Evolutionary conservation across 2,329 filamentous ascomycete species (phyloP), one percentile per base, ranked within the genome.

Genomic region (Claviceps sp.): DNA sequence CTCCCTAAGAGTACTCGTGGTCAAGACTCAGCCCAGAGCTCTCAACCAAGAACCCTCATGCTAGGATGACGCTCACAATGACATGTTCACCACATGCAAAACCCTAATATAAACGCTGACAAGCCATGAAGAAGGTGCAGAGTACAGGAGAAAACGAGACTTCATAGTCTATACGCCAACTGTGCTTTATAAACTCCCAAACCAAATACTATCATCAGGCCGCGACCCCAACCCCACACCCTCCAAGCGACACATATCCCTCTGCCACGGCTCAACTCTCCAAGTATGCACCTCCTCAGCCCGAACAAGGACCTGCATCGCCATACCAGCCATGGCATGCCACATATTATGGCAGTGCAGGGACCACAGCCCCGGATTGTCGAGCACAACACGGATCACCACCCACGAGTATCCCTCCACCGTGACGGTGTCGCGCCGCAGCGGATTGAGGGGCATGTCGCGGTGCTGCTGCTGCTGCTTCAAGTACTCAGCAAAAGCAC

Each of bases 261-360:
- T 57, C 34, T 62, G 58, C 4, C 57, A 52, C 1, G 58, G 52
- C 1, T 53, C 52, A 2, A 65, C 47, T 1, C 50, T 45, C 67
- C 65, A 67, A 3, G 40, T 40, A 0, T 55, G 52, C 4, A 67
- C 60, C 4, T 59, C 59, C 1, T 67, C 65, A 0, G 59, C 57
- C 11, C 59, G 57, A 1, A 65, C 67, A 11, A 70, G 58, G 51
- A 84, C 72, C 61, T 81, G 76, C 79, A 83, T 82, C 37, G 74
- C 54, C 67, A 81, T 70, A 1, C 78, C 78, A 1, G 77, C 73
- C 56, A 79, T 76, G 0, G 71, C 69, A 58, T 82, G 78, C 78
- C 78, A 82, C 0, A 70, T 67, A 53, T 79, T 73, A 56, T 81
- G 78, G 56, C 78, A 81, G 60, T 81, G 78, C 22, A 81, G 72